These are phyloP conservation scores for Lachnellula suecica DNA, from an alignment of 2,329 filamentous ascomycete species.

Conservation along the genomic window DNA sequence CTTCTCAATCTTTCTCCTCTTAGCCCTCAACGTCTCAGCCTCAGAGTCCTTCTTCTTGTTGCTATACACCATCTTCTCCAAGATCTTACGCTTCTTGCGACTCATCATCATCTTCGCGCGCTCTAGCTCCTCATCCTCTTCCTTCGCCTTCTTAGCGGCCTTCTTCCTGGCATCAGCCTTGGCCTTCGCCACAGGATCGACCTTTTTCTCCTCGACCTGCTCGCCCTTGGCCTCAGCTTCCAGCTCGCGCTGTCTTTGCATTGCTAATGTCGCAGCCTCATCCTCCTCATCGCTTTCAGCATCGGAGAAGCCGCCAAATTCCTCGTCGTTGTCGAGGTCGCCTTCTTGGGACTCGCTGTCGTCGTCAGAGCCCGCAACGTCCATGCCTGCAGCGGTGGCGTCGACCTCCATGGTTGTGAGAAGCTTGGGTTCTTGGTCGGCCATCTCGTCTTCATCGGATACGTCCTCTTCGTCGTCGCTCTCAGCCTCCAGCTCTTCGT, in stretches of 20 bases:
- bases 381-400: constrained; percentile 33
- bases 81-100: constrained; percentile 95
- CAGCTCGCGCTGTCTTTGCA: constrained; percentile 82
- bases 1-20: constrained; percentile 87
- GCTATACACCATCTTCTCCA: constrained; percentile 95
- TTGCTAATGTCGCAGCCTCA: constrained; percentile 59
- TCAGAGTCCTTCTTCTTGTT: constrained; percentile 93
- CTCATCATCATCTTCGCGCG: constrained; percentile 97
- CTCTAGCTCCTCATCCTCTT: constrained; percentile 85
- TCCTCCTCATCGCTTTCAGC: constrained; percentile 52
- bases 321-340: constrained; percentile 30
- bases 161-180: constrained; percentile 71
- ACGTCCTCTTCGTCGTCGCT: constrained; percentile 47
- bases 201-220: constrained; percentile 49
- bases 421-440: constrained; percentile 45
- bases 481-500: constrained; percentile 73
- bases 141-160: constrained; percentile 66
- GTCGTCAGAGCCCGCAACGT: constrained; percentile 33
- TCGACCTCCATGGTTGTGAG: constrained; percentile 28
- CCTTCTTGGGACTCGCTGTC: constrained; percentile 41
- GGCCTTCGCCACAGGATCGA: constrained; percentile 56
- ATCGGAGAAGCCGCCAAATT: constrained; percentile 34
- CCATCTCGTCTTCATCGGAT: constrained; percentile 41
- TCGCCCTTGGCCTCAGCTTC: constrained; percentile 86
- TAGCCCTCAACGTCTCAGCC: constrained; percentile 80